phyloP scores from a whole-genome alignment of 768 basidiomycete genomes.

The Trametes villosa region DNA sequence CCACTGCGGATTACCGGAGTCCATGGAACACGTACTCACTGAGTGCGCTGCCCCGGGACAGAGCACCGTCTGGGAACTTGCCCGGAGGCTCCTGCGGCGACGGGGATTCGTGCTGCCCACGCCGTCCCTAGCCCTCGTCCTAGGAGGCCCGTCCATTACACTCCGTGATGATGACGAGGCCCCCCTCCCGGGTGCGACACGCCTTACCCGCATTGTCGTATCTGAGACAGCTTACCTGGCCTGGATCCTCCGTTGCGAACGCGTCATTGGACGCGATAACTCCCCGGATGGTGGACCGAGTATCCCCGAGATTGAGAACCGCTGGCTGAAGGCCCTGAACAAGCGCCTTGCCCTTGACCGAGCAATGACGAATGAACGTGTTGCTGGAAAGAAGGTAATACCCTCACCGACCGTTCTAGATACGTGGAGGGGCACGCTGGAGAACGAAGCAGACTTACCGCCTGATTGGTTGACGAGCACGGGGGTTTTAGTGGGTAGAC shows the following conservation, averaged over 20 bases:
- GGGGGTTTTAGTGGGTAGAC: too few relatives aligned
- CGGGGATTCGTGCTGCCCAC: neutral
- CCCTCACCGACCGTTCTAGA: too few relatives aligned
- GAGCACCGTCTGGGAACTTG: constrained; percentile 13
- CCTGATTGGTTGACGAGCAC: too few relatives aligned
- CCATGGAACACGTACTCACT: constrained; percentile 28
- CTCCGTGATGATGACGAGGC: neutral
- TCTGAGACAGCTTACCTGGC: constrained; percentile 14
- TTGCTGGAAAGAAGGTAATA: too few relatives aligned
- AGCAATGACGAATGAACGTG: too few relatives aligned
- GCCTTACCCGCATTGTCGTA: constrained; percentile 6
- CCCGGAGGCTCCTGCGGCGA: neutral
- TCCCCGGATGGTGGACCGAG: neutral
- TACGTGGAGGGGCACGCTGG: too few relatives aligned
- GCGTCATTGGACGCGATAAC: neutral
- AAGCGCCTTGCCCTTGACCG: neutral
- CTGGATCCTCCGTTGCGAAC: constrained; percentile 21
- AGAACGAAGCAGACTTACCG: neutral
- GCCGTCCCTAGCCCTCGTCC: constrained; percentile 5
- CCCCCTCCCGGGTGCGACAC: neutral
- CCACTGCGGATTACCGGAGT: constrained; percentile 21
- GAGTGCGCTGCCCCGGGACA: constrained; percentile 14
- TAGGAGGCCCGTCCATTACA: neutral
- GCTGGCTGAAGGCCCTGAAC: neutral
- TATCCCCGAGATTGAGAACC: neutral